A percentile compares a stretch with the other conserved stretches of the same genome.
Evolutionary conservation across 2,329 filamentous ascomycete species (phyloP).

Genomic region (Beauveria pseudobassiana): DNA sequence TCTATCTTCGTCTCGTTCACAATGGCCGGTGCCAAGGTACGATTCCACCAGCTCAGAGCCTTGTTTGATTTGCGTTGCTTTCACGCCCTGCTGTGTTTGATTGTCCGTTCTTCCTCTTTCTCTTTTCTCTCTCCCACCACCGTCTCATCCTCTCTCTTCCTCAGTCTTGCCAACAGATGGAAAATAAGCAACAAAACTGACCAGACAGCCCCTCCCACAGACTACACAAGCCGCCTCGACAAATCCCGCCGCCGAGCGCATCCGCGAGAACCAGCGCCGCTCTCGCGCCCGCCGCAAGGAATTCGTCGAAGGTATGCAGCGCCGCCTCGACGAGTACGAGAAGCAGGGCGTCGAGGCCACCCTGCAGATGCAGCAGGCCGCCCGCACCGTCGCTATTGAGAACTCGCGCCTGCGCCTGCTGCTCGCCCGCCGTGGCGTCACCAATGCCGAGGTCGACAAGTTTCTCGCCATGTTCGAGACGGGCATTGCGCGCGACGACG

Average conservation of each 20-base stretch:
- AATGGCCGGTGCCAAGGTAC: slow-evolving; percentile 11
- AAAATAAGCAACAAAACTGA: neutral
- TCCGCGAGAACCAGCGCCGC: slow-evolving; percentile 46
- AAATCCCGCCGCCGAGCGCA: slow-evolving; percentile 24
- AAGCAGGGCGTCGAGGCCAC: slow-evolving; percentile 40
- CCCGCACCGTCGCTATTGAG: slow-evolving; percentile 40
- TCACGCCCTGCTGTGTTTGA: neutral
- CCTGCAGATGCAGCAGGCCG: slow-evolving; percentile 45
- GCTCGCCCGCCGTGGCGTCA: slow-evolving; percentile 32
- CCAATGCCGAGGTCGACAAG: slow-evolving; percentile 30
- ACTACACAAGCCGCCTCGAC: slow-evolving; percentile 11
- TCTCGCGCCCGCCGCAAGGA: slow-evolving; percentile 44
- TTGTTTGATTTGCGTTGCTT: neutral
- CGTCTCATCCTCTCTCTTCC: too few species aligned
- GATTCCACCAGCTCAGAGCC: neutral
- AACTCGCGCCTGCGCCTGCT: slow-evolving; percentile 39
- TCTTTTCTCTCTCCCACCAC: too few species aligned
- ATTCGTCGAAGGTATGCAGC: slow-evolving; percentile 40
- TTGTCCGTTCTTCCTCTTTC: neutral
- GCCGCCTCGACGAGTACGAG: slow-evolving; percentile 39
- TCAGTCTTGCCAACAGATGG: neutral
- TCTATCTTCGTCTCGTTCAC: neutral
- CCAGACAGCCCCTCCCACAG: neutral
- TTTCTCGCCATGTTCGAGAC: slow-evolving; percentile 31
- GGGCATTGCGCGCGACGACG: slow-evolving; percentile 16